Evolutionary conservation across 2,329 filamentous ascomycete genomes (phyloP).

Genomic region (Aspergillus sp.): DNA sequence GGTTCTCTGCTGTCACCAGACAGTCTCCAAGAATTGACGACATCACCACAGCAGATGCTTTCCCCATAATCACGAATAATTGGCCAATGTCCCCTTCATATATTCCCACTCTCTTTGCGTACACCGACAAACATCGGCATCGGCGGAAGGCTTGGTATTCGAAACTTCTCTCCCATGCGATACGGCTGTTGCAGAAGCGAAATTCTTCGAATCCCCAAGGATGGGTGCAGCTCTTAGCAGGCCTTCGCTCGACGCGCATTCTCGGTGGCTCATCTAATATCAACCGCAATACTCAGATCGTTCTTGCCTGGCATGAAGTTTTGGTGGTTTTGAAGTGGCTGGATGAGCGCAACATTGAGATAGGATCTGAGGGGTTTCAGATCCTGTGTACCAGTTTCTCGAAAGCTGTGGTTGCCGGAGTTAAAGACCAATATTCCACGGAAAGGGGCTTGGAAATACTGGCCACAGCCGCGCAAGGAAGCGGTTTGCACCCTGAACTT

Average conservation of each 20-base stretch:
- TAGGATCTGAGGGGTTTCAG: slow-evolving; percentile 35
- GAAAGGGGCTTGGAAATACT: slow-evolving; percentile 28
- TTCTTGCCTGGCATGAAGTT: slow-evolving; percentile 41
- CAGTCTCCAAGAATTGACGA: slow-evolving; percentile 13
- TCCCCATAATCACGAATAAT: slow-evolving; percentile 27
- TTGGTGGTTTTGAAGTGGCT: slow-evolving; percentile 35
- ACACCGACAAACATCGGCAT: slow-evolving; percentile 12
- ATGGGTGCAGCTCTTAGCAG: slow-evolving; percentile 40
- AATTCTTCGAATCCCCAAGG: slow-evolving; percentile 30
- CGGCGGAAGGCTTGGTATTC: slow-evolving; percentile 22
- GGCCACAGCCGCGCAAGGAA: slow-evolving; percentile 17
- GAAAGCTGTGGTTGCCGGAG: slow-evolving; percentile 33
- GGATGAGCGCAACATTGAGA: slow-evolving; percentile 29
- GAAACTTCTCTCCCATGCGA: slow-evolving; percentile 37
- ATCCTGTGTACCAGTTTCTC: slow-evolving; percentile 38
- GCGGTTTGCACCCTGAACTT: slow-evolving; percentile 6
- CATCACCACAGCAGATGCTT: slow-evolving; percentile 25
- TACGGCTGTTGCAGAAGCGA: slow-evolving; percentile 33
- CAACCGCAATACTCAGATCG: slow-evolving; percentile 27
- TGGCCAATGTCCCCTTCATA: slow-evolving; percentile 3
- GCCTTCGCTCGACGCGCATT: slow-evolving; percentile 26
- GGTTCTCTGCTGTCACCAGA: slow-evolving; percentile 23
- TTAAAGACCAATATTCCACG: slow-evolving; percentile 26
- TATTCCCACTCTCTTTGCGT: slow-evolving; percentile 21
- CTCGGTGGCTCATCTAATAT: slow-evolving; percentile 19